Evolutionary conservation across 257 asterid species (phyloP).

Genomic region (Leptodermis oblonga): DNA sequence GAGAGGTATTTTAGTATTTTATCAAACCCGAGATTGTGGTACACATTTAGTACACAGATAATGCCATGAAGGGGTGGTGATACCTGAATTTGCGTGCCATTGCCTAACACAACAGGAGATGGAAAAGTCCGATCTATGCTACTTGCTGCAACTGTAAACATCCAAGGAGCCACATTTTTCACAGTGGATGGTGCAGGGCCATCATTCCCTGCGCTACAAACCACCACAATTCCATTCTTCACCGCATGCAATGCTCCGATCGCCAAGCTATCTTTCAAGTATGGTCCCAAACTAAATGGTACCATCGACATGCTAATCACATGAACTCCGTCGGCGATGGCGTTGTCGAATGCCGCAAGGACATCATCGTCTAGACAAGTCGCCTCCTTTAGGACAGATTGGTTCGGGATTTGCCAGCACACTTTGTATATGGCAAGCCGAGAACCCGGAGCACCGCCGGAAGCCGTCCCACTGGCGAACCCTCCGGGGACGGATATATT

Average conservation of each 20-base stretch:
- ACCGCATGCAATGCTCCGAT: not conserved
- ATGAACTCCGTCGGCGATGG: not conserved
- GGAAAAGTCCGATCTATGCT: not conserved
- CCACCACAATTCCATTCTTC: not conserved
- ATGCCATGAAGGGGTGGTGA: no score
- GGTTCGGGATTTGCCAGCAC: not conserved
- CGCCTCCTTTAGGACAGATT: not conserved
- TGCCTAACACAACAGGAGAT: not conserved
- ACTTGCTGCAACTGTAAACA: not conserved
- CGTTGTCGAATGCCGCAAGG: not conserved
- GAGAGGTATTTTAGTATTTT: no score
- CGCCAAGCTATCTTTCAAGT: not conserved
- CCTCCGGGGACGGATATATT: not conserved
- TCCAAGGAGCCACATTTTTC: not conserved
- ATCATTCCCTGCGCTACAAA: not conserved
- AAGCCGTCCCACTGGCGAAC: not conserved
- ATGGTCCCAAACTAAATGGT: not conserved
- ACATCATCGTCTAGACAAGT: not conserved
- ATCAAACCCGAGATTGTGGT: no score
- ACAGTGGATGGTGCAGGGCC: not conserved
- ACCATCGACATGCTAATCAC: not conserved
- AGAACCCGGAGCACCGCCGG: not conserved
- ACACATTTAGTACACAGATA: no score
- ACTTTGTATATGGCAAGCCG: not conserved
- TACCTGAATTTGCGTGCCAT: no score